Percentiles rank a stretch among this genome's conserved stretches.
These are phyloP conservation scores for Fonsecaea pedrosoi DNA, from an alignment of 2,329 filamentous ascomycete species.

Conservation along the genomic window DNA sequence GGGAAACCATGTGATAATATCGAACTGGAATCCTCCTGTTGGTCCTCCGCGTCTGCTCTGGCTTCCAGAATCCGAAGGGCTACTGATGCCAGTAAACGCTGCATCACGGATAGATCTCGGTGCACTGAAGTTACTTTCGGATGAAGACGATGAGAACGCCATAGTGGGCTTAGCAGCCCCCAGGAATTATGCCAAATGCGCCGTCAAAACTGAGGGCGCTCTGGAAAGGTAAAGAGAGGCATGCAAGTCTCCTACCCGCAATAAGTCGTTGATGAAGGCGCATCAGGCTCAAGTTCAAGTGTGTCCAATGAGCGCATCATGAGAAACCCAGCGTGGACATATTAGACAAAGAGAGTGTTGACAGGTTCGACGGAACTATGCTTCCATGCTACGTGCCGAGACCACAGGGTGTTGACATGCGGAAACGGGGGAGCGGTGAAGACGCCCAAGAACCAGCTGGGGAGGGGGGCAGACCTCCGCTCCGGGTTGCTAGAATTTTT, in stretches of 20 bases:
- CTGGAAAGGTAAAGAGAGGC: background rate
- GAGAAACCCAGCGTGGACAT: slow-evolving; percentile 18
- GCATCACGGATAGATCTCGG: slow-evolving; percentile 31
- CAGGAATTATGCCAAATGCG: background rate
- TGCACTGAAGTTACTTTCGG: slow-evolving; percentile 32
- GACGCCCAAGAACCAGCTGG: background rate
- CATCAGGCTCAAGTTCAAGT: slow-evolving; percentile 9
- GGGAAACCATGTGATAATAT: slow-evolving; percentile 89
- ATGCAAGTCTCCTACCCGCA: slow-evolving; percentile 20
- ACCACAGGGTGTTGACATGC: slow-evolving; percentile 2
- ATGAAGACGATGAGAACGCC: slow-evolving; percentile 40
- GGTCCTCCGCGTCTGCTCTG: slow-evolving; percentile 36
- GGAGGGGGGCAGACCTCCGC: background rate
- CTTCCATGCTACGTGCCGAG: slow-evolving; percentile 22
- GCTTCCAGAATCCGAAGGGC: slow-evolving; percentile 23
- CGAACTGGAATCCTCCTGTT: slow-evolving; percentile 53
- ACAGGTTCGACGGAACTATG: slow-evolving; percentile 13
- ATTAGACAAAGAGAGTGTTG: slow-evolving; percentile 11
- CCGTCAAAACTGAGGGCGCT: slow-evolving; percentile 1
- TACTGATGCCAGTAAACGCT: slow-evolving; percentile 33
- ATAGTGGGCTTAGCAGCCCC: slow-evolving; percentile 17
- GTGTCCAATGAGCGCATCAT: slow-evolving; percentile 21
- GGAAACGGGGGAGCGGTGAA: slow-evolving; percentile 23
- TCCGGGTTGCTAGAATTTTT: background rate
- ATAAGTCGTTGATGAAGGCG: slow-evolving; percentile 4